Conservation (phyloP, 2,329 filamentous ascomycete genomes). For the Elsinoe fawcettii region DNA sequence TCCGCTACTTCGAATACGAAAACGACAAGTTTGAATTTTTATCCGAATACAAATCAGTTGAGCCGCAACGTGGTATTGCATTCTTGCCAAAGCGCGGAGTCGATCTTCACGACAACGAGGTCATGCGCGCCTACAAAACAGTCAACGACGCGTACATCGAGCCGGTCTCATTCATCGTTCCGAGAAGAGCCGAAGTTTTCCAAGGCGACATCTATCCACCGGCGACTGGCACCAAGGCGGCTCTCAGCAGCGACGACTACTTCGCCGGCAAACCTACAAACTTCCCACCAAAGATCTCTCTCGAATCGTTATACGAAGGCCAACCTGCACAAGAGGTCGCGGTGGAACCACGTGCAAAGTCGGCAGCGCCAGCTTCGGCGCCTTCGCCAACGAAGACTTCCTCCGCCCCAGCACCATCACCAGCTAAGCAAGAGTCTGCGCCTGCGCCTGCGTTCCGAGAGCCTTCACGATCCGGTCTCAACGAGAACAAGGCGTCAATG, state of each 20-base stretch:
- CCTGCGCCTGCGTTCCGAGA: constrained; percentile 39
- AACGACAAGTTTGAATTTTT: constrained; percentile 98
- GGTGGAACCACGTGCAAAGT: constrained; percentile 41
- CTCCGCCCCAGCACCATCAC: constrained; percentile 38
- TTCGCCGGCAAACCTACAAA: constrained; percentile 68
- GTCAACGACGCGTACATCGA: constrained; percentile 92
- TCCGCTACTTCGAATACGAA: constrained; percentile 96
- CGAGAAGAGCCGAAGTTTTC: constrained; percentile 85
- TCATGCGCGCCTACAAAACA: constrained; percentile 94
- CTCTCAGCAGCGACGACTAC: constrained; percentile 75
- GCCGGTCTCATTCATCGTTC: constrained; percentile 95
- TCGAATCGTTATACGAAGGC: constrained; percentile 87
- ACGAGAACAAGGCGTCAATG: constrained; percentile 81
- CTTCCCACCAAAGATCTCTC: constrained; percentile 82
- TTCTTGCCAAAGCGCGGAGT: constrained; percentile 93
- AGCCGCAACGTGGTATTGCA: constrained; percentile 88
- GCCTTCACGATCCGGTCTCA: constrained; percentile 59
- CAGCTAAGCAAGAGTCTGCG: constrained; percentile 41
- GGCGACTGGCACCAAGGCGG: constrained; percentile 69
- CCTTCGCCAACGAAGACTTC: constrained; percentile 36
- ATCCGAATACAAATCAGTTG: constrained; percentile 92
- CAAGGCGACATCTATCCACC: constrained; percentile 96
- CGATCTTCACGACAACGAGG: constrained; percentile 92
- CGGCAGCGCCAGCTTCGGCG: constrained; percentile 28
- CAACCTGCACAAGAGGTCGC: constrained; percentile 69